Conservation (phyloP, 176 grass and related monocot genomes). For the Lolium multiflorum region DNA sequence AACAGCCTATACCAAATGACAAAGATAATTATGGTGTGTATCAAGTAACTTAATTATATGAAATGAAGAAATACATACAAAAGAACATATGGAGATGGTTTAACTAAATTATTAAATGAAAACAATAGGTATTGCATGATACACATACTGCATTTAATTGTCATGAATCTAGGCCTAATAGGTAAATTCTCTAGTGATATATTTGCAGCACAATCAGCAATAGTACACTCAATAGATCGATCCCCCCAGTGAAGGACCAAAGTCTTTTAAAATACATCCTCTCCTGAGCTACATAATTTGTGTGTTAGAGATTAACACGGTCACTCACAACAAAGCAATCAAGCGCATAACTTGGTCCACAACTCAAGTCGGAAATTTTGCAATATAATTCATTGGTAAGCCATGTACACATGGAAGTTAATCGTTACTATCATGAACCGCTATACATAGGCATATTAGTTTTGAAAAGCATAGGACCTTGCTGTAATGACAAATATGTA, state of each 20-base stretch:
- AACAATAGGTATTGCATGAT: background rate
- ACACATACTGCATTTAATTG: constrained; percentile 1
- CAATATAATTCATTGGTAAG: constrained; percentile 11
- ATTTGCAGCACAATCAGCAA: constrained; percentile 7
- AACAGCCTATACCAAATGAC: constrained; percentile 65
- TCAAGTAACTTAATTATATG: background rate
- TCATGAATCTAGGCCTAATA: constrained; percentile 15
- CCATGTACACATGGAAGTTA: background rate
- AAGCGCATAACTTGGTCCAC: constrained; percentile 5
- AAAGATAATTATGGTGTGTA: constrained; percentile 23
- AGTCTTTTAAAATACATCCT: background rate
- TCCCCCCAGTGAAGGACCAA: background rate
- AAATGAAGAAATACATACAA: background rate
- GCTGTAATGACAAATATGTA: constrained; percentile 1
- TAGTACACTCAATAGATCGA: constrained; percentile 24
- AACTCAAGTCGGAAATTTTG: constrained; percentile 7
- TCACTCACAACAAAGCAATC: constrained; percentile 27
- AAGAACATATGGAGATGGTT: background rate
- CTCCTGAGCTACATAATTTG: constrained; percentile 21
- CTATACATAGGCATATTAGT: background rate
- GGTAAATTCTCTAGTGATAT: constrained; percentile 21
- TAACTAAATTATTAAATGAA: constrained; percentile 25
- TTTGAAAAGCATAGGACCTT: constrained; percentile 20
- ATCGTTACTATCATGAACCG: background rate
- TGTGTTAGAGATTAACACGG: constrained; percentile 17